Evolutionary conservation across 1,284 basidiomycete species (phyloP).

Genomic region (Sporisorium iseilematis-ciliati): DNA sequence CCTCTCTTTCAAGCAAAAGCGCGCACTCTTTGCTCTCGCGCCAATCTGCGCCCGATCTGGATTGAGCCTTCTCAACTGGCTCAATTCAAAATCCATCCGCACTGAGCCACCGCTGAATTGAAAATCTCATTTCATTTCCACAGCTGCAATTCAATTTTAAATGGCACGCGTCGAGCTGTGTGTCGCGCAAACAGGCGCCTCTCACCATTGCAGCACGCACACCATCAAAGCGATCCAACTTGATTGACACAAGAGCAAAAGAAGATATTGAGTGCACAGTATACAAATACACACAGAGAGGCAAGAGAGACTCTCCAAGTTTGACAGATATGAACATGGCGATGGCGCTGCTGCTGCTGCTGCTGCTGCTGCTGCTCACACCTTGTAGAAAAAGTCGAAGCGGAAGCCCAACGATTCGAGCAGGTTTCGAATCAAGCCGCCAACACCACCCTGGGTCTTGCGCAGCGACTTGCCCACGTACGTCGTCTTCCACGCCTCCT

Average conservation of each 20-base stretch:
- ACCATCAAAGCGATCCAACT: slow-evolving; percentile 1
- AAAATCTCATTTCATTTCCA: not conserved
- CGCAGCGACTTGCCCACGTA: slow-evolving; percentile 66
- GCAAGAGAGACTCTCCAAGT: not conserved
- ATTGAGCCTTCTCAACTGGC: not conserved
- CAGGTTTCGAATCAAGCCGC: slow-evolving; percentile 65
- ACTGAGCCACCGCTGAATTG: not conserved
- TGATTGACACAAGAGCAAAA: not conserved
- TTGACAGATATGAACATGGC: not conserved
- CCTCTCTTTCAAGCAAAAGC: slow-evolving; percentile 4
- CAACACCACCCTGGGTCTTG: slow-evolving; percentile 60
- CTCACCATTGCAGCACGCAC: not conserved
- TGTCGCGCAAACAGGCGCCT: slow-evolving; percentile 8
- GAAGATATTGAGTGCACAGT: slow-evolving; percentile 6
- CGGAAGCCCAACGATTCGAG: slow-evolving; percentile 67
- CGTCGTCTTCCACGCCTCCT: slow-evolving; percentile 74
- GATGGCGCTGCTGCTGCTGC: too few relatives aligned
- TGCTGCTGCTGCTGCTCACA: too few relatives aligned
- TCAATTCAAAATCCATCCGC: slow-evolving; percentile 14
- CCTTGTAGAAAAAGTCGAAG: slow-evolving; percentile 49
- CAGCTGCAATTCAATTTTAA: slow-evolving; percentile 5
- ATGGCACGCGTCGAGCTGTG: slow-evolving; percentile 18
- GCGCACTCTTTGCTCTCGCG: slow-evolving; percentile 3
- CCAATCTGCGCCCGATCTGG: slow-evolving; percentile 20
- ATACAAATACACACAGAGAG: slow-evolving; percentile 19